Evolutionary conservation across 1,284 basidiomycete genomes (phyloP).

Genomic region (Ganoderma leucocontextum): DNA sequence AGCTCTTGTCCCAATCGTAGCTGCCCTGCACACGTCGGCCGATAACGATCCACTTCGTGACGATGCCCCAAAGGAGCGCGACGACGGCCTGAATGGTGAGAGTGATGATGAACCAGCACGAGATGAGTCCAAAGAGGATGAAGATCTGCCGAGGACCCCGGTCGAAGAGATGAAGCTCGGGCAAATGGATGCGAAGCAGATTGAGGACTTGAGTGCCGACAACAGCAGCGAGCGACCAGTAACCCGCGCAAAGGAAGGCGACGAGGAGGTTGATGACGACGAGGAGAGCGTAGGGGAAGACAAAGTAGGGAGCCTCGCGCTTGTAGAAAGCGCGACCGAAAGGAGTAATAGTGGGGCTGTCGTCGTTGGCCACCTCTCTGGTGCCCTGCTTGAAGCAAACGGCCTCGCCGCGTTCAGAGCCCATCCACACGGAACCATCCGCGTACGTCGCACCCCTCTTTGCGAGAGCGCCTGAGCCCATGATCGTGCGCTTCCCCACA

Average conservation of each 20-base stretch:
- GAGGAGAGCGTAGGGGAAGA: slow-evolving; percentile 51
- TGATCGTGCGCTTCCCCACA: slow-evolving; percentile 50
- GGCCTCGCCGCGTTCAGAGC: slow-evolving; percentile 49
- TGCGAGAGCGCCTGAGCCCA: slow-evolving; percentile 55
- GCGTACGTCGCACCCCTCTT: slow-evolving; percentile 49
- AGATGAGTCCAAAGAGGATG: slow-evolving; percentile 48
- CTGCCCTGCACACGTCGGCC: slow-evolving; percentile 40
- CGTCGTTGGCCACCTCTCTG: slow-evolving; percentile 31
- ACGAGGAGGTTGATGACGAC: slow-evolving; percentile 43
- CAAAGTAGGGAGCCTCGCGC: slow-evolving; percentile 51
- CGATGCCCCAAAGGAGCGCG: slow-evolving; percentile 47
- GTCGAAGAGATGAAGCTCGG: slow-evolving; percentile 43
- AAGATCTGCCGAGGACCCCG: slow-evolving; percentile 47
- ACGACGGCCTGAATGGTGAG: slow-evolving; percentile 48
- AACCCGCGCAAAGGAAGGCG: slow-evolving; percentile 45
- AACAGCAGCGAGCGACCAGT: slow-evolving; percentile 53
- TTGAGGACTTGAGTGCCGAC: slow-evolving; percentile 49
- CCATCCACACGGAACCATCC: slow-evolving; percentile 56
- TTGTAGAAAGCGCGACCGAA: slow-evolving; percentile 58
- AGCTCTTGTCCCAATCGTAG: slow-evolving; percentile 35
- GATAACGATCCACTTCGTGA: slow-evolving; percentile 51
- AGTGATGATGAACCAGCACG: slow-evolving; percentile 46
- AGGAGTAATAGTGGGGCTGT: slow-evolving; percentile 49
- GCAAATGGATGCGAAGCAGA: slow-evolving; percentile 44
- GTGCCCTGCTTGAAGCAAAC: slow-evolving; percentile 37